Conservation (phyloP, 2,329 filamentous ascomycete genomes). For the Colletotrichum siamense region DNA sequence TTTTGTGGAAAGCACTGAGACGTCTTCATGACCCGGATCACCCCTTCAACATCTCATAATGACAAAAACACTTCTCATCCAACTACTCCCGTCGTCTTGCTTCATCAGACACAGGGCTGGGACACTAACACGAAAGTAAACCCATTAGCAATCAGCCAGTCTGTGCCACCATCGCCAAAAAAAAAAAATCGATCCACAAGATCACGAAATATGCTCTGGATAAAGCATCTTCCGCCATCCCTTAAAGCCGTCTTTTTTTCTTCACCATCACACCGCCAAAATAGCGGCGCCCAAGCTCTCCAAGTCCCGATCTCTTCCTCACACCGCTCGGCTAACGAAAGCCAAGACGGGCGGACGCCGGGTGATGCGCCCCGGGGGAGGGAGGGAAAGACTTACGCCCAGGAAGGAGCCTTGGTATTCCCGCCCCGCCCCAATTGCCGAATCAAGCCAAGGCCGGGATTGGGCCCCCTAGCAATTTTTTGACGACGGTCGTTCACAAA, state of each 20-base stretch:
- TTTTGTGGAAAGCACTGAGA: background rate
- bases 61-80: background rate
- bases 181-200: rapidly evolving
- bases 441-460: background rate
- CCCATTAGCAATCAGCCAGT: no score
- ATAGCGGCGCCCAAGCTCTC: background rate
- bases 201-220: background rate
- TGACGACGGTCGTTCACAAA: background rate
- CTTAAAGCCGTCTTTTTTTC: background rate
- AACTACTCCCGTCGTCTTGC: background rate
- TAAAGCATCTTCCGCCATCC: background rate
- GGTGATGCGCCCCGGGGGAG: background rate
- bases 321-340: background rate
- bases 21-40: background rate
- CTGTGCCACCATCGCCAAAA: background rate
- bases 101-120: background rate
- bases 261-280: background rate
- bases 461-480: background rate
- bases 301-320: background rate
- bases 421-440: background rate
- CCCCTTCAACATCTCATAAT: background rate
- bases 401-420: background rate
- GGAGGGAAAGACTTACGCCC: background rate
- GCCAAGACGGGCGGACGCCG: background rate
- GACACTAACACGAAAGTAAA: background rate